These are phyloP conservation scores for Microdochium bolleyi DNA, from an alignment of 2,329 filamentous ascomycete species.

Conservation along the genomic window DNA sequence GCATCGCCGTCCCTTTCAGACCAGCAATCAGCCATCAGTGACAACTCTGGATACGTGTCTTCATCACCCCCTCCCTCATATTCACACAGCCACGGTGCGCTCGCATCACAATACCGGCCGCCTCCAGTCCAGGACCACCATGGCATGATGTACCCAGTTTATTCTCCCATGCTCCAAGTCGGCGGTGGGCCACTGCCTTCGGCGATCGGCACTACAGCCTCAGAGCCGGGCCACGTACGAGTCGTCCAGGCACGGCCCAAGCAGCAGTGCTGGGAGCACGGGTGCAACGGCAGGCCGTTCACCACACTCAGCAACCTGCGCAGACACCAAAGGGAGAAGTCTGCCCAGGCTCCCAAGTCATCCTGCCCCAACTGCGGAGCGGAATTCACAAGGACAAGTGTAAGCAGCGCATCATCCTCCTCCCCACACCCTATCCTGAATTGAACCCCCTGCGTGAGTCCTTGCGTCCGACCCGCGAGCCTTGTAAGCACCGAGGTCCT, in stretches of 20 bases:
- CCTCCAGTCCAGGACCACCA: constrained; percentile 11
- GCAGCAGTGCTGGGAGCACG: constrained; percentile 94
- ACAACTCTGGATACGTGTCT: constrained; percentile 23
- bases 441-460: not conserved
- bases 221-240: constrained; percentile 47
- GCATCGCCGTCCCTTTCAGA: constrained; percentile 35
- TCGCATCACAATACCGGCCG: constrained; percentile 32
- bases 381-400: constrained; percentile 79
- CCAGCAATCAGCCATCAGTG: constrained; percentile 28
- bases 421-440: not conserved
- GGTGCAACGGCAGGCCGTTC: constrained; percentile 91
- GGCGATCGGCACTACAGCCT: constrained; percentile 12
- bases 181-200: constrained; percentile 6
- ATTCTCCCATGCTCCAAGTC: constrained; percentile 22
- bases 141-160: constrained; percentile 35
- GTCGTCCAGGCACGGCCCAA: constrained; percentile 77
- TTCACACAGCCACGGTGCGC: constrained; percentile 9
- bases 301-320: constrained; percentile 94
- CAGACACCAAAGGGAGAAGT: constrained; percentile 89
- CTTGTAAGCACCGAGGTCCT: too few relatives aligned
- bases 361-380: constrained; percentile 86
- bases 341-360: constrained; percentile 80
- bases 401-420: constrained; percentile 1
- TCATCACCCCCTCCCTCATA: constrained; percentile 8
- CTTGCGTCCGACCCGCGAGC: not conserved